Conservation (phyloP, 1,284 basidiomycete species). For the Hemileia vastatrix region DNA sequence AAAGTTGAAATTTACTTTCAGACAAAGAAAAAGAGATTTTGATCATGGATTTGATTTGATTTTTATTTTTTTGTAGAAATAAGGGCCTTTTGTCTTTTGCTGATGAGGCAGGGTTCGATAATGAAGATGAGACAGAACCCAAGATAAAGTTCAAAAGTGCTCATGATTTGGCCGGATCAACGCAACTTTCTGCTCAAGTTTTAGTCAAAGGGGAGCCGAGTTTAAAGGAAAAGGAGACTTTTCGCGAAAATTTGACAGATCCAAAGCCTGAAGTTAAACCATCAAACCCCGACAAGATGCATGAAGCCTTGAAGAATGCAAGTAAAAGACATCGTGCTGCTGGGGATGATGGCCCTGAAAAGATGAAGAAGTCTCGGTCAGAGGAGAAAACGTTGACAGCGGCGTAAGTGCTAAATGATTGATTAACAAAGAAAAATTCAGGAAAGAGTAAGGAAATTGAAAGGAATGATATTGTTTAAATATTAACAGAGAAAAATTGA, state of each 20-base stretch:
- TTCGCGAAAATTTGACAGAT: conserved; percentile 25
- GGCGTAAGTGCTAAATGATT: conserved; percentile 57
- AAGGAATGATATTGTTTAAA: no score
- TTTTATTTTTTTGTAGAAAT: conserved; percentile 53
- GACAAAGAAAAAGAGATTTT: background rate
- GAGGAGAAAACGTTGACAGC: background rate
- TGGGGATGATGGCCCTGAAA: background rate
- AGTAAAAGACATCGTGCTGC: background rate
- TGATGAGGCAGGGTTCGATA: conserved; percentile 60
- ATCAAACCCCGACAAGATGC: conserved; percentile 58
- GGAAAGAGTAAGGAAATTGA: no score
- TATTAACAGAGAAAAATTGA: conserved; percentile 55
- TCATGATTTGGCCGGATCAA: conserved; percentile 70
- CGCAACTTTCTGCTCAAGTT: conserved; percentile 45
- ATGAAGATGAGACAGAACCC: conserved; percentile 49
- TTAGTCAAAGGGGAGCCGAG: conserved; percentile 26
- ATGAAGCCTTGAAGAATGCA: conserved; percentile 46
- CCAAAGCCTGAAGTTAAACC: conserved; percentile 14
- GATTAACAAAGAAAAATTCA: no score
- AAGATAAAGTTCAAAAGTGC: conserved; percentile 49
- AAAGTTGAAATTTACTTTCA: background rate
- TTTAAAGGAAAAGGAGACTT: conserved; percentile 31
- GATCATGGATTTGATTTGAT: background rate
- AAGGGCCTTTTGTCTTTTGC: conserved; percentile 79
- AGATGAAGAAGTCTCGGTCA: conserved; percentile 1